phyloP scores from a whole-genome alignment of 768 basidiomycete genomes.

The Lactarius hengduanensis region DNA sequence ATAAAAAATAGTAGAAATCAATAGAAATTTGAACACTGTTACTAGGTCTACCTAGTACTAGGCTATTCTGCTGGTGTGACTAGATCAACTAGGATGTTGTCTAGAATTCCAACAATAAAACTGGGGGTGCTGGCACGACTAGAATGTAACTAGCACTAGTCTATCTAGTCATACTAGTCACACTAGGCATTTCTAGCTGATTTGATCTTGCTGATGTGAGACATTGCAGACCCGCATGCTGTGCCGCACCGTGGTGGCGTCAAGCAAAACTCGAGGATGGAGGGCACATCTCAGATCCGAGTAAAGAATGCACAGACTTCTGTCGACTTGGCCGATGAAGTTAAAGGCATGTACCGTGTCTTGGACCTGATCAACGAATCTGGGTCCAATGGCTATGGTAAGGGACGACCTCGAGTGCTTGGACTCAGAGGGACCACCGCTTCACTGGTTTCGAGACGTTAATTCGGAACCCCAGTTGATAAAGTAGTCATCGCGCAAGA shows the following conservation, averaged over 20 bases:
- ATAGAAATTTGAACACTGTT: too few relatives aligned
- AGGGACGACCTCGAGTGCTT: conserved; percentile 14
- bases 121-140: too few relatives aligned
- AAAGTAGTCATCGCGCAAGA: conserved; percentile 60
- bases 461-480: conserved; percentile 42
- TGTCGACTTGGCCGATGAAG: conserved; percentile 13
- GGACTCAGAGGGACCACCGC: background rate
- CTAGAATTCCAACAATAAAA: too few relatives aligned
- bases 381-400: conserved; percentile 52
- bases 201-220: too few relatives aligned
- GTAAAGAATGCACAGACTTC: background rate
- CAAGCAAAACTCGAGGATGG: background rate
- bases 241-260: background rate
- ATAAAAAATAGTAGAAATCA: too few relatives aligned
- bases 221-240: background rate
- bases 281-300: background rate
- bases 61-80: too few relatives aligned
- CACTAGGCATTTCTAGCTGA: too few relatives aligned
- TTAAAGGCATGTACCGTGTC: conserved; percentile 51
- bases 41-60: too few relatives aligned
- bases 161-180: too few relatives aligned
- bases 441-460: background rate
- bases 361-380: conserved; percentile 53
- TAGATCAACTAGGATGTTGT: too few relatives aligned
- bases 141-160: too few relatives aligned